phyloP scores from a whole-genome alignment of 768 basidiomycete genomes.

The Phaeolepiota aurea region DNA sequence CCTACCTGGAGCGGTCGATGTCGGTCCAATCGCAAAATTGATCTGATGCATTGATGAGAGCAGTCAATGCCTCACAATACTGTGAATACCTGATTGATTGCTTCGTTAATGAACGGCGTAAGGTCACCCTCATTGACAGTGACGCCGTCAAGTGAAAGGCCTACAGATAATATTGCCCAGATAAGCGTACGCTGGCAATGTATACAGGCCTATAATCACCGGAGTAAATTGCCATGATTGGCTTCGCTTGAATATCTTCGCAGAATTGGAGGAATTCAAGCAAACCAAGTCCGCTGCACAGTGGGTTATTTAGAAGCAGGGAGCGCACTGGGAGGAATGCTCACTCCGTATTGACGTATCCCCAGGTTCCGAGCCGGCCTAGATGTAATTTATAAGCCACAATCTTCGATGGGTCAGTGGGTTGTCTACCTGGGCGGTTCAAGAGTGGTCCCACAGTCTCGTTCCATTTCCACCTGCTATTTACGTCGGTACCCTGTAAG shows the following conservation, averaged over 20 bases:
- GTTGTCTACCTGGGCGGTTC: conserved; percentile 41
- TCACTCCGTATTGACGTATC: conserved; percentile 53
- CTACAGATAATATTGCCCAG: conserved; percentile 20
- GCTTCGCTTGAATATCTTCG: conserved; percentile 47
- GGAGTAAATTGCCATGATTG: conserved; percentile 57
- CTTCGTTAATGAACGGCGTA: conserved; percentile 44
- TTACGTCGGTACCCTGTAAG: conserved; percentile 37
- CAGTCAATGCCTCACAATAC: neutral
- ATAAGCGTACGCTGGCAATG: too few relatives aligned
- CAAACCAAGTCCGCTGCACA: conserved; percentile 19
- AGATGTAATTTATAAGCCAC: neutral
- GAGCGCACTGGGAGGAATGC: conserved; percentile 5
- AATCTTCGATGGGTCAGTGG: neutral
- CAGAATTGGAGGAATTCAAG: conserved; percentile 35
- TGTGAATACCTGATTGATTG: conserved; percentile 33
- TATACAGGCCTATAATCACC: too few relatives aligned
- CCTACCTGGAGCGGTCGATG: conserved; percentile 29
- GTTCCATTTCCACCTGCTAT: conserved; percentile 54
- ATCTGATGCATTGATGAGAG: conserved; percentile 21
- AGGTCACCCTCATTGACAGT: conserved; percentile 34
- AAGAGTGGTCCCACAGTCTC: conserved; percentile 48
- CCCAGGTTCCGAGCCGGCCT: conserved; percentile 58
- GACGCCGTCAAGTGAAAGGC: conserved; percentile 39
- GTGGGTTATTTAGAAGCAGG: neutral
- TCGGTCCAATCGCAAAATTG: conserved; percentile 48